Percentiles rank a stretch among this genome's conserved stretches.
Evolutionary conservation across 495 filamentous ascomycete genomes (phyloP).

Genomic region (Antarctomyces pellizariae): DNA sequence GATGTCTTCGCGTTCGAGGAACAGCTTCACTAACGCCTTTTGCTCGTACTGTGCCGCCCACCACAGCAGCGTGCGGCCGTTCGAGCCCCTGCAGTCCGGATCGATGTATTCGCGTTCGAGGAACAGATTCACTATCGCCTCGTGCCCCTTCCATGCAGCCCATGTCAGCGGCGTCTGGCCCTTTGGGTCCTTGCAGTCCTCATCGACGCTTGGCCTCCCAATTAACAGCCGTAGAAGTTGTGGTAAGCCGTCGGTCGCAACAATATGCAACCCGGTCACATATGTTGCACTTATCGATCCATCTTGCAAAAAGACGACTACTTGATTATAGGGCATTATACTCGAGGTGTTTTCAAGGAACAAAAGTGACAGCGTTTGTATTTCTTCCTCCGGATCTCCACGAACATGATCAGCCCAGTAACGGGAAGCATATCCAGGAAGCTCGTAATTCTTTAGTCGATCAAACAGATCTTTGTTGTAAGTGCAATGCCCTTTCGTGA

Average conservation of each 20-base stretch:
- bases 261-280: slow-evolving; percentile 7
- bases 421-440: slow-evolving; percentile 2
- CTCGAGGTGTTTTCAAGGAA: background rate
- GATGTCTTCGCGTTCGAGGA: slow-evolving; percentile 3
- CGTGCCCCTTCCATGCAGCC: slow-evolving; percentile 1
- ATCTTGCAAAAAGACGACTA: background rate
- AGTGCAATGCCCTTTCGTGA: background rate
- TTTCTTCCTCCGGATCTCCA: background rate
- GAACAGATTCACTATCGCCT: slow-evolving; percentile 1
- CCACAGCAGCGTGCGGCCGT: slow-evolving; percentile 15
- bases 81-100: background rate
- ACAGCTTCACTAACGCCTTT: slow-evolving; percentile 11
- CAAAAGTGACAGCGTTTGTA: background rate
- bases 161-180: background rate
- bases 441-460: background rate
- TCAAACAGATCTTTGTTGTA: background rate
- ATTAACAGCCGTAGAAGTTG: slow-evolving; percentile 6
- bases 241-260: too few relatives aligned
- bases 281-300: background rate
- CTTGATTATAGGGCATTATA: background rate
- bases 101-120: background rate
- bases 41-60: slow-evolving; percentile 18
- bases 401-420: slow-evolving; percentile 1
- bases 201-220: background rate
- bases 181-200: background rate